Percentiles rank a stretch among this genome's conserved stretches.
Evolutionary conservation across 1,139 yeast genomes (phyloP).

Genomic region (Suhomyces coccinellae): DNA sequence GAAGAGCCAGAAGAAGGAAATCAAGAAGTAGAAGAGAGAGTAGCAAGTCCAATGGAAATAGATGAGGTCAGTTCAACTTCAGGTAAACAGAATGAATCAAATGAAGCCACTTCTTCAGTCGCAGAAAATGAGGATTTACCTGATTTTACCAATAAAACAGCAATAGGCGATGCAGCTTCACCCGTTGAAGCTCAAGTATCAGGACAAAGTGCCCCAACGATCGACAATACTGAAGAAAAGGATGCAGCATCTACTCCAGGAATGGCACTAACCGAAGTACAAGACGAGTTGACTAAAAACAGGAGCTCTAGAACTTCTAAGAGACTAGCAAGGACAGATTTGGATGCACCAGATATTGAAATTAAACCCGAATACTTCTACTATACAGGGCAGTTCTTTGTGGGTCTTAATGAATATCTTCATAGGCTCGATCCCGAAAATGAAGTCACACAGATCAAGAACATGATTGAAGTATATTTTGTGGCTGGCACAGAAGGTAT

Average conservation of each 20-base stretch:
- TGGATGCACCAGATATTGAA: slow-evolving; percentile 21
- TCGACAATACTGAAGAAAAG: neutral
- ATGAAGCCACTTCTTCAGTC: too few species aligned
- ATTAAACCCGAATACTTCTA: slow-evolving; percentile 26
- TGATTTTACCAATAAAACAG: too few species aligned
- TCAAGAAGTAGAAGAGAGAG: slow-evolving; percentile 10
- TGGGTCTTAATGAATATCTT: slow-evolving; percentile 22
- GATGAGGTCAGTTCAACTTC: neutral
- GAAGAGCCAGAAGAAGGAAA: slow-evolving; percentile 12
- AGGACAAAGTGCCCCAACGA: neutral
- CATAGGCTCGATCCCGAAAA: slow-evolving; percentile 2
- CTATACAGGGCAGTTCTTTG: slow-evolving; percentile 28
- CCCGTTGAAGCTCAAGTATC: too few species aligned
- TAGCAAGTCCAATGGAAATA: slow-evolving; percentile 8
- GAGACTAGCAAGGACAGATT: slow-evolving; percentile 33
- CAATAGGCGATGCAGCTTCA: too few species aligned
- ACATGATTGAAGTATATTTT: slow-evolving; percentile 26
- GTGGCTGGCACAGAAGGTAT: slow-evolving; percentile 1
- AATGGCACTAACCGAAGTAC: slow-evolving; percentile 14
- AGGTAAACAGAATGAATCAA: too few species aligned
- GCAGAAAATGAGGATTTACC: too few species aligned
- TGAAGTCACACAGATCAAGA: slow-evolving; percentile 12
- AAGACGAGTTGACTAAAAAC: slow-evolving; percentile 2
- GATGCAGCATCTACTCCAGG: neutral
- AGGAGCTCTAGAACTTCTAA: slow-evolving; percentile 38